Evolutionary conservation across 2,329 filamentous ascomycete genomes (phyloP), one percentile per base, ranked within the genome.

Genomic region (Xylaria arbuscula): DNA sequence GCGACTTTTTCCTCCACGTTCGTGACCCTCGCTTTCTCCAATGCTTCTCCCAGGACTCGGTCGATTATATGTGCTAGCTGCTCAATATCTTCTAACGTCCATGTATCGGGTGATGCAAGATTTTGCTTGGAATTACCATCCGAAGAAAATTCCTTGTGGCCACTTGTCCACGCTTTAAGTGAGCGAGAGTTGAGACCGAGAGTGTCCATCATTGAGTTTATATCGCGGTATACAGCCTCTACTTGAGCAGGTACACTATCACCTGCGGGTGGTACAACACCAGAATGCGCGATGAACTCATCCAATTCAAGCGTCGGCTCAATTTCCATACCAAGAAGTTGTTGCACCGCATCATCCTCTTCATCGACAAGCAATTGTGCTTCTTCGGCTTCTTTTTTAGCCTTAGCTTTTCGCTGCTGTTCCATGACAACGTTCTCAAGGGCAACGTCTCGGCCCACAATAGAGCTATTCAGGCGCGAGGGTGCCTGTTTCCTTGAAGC

Each of bases 201-300:
- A 0, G 93, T 95, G 75, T 98, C 93, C 51, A 99, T 90, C 96
- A 98, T 99, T 13, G 92, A 92, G 79, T 96, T 95, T 77, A 95
- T 92, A 75, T 95, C 93, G 53, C 91, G 87, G 78, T 93, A 96
- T 1, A 91, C 83, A 19, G 88, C 86, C 75, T 91, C 89, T 24
- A 89, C 88, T 72, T 90, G 89, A 9, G 86, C 84, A 3, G 88
- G 86, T 38, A 91, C 83, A 54, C 84, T 89, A 63, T 89, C 86
- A 61, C 84, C 82, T 15, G 85, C 85, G 15, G 84, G 83, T 3
- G 85, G 81, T 6, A 82, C 83, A 48, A 86, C 83, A 68, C 88
- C 86, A 3, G 86, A 82, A 73, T 89, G 87, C 2, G 86, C 90
- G 60, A 93, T 85, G 74, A 94, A 94, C 58, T 90, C 87, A 67